Percentiles rank a stretch among this genome's conserved stretches.
These are phyloP conservation scores for Achlya hypogyna DNA, from an alignment of 352 stramenopile species.

Conservation along the genomic window DNA sequence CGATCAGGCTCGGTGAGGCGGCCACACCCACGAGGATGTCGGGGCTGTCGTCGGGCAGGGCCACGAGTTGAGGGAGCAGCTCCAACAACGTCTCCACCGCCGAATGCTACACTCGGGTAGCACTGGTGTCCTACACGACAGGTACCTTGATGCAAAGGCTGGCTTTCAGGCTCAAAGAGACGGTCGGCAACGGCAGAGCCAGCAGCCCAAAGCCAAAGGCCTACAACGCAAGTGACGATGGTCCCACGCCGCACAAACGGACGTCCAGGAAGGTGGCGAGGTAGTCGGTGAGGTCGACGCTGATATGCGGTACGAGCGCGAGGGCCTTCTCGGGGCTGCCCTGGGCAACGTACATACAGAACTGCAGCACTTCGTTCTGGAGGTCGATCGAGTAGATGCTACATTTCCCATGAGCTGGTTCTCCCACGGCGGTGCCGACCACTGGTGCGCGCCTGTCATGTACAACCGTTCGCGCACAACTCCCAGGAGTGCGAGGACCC, in stretches of 20 bases:
- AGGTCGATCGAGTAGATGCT: constrained; percentile 48
- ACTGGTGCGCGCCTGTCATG: constrained; percentile 38
- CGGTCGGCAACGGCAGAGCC: constrained; percentile 30
- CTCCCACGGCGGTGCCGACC: constrained; percentile 29
- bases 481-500: constrained; percentile 20
- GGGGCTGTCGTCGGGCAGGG: constrained; percentile 26
- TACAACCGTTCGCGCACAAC: constrained; percentile 33
- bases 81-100: constrained; percentile 33
- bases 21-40: constrained; percentile 33
- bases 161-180: constrained; percentile 36
- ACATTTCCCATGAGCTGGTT: not conserved
- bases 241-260: not conserved
- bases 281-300: constrained; percentile 36
- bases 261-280: constrained; percentile 47
- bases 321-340: constrained; percentile 34
- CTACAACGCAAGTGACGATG: not conserved
- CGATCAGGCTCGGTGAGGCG: not conserved
- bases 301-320: constrained; percentile 34
- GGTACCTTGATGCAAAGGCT: constrained; percentile 61
- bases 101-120: not conserved
- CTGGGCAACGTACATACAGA: constrained; percentile 51
- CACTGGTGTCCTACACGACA: not conserved
- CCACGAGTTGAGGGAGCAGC: constrained; percentile 31
- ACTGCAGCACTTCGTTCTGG: constrained; percentile 53
- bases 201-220: constrained; percentile 44